Evolutionary conservation across 2,329 filamentous ascomycete species (phyloP), one percentile per base, ranked within the genome.

Genomic region (Aspergillus arachidicola): DNA sequence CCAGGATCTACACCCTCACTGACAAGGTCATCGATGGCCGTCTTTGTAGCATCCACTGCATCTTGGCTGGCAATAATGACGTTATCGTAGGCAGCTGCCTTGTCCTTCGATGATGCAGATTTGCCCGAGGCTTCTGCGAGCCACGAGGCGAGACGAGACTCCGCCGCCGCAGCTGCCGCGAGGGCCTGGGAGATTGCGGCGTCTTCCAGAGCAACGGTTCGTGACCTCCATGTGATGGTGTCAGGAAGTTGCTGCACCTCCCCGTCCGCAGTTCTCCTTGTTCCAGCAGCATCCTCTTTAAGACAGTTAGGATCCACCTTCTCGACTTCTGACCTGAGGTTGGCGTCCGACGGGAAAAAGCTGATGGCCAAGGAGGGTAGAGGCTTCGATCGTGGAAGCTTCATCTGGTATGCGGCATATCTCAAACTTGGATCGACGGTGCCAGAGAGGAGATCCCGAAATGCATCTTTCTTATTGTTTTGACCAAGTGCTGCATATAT

Each of bases 351-450:
- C 1, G 92, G 90, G 70, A 98, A 97, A 64, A 89, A 89, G 68
- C 91, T 89, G 69, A 89, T 89, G 2, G 92, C 91, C 67, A 98
- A 91, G 9, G 88, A 86, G 0, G 90, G 85, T 56, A 97, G 89
- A 3, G 94, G 89, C 59, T 93, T 87, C 2, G 93, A 97, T 50
- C 95, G 89, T 0, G 94, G 91, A 36, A 96, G 87, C 75, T 94
- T 91, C 75, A 93, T 85, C 78, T 97, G 93, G 76, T 98, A 98
- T 21, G 95, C 93, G 41, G 94, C 94, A 77, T 96, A 98, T 66
- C 94, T 90, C 72, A 99, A 92, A 66, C 93, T 96, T 2, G 94
- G 94, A 75, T 99, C 95, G 65, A 97, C 89, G 5, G 91, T 96
- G 71, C 91, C 89, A 55, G 90, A 88, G 62, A 99, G 82, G 28